Base-by-base conservation (phyloP, 2,329 filamentous ascomycete genomes). In the Didymella segeticola region DNA sequence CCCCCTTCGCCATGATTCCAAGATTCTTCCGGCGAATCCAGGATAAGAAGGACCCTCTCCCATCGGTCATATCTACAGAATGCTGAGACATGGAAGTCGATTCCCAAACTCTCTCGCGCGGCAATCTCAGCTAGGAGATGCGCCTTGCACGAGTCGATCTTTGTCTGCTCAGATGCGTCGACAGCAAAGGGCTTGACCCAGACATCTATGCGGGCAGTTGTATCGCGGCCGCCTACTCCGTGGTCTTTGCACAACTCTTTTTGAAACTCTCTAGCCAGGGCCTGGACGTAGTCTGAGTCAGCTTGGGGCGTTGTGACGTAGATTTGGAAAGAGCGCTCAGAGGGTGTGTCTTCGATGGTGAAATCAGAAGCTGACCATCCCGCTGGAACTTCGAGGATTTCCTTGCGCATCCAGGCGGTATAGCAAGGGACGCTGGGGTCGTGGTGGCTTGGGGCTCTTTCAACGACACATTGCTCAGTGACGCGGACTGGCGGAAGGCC, bases 321-420 rank as follows among this genome's bases (percentile, higher is more conserved):
- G 33, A 60, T 60, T 41, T 60, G 42, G 46, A 60, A 12, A 34
- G 53, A 57, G 25, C 42, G 42, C 37, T 53, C n/a, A 17, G 57
- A 33, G 36, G 33, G 49, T 47, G 38, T 19, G 31, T 51, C 17
- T 49, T 31, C 15, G 27, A 57, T 57, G 20, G 29, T 12, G 34
- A 54, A 60, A 31, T 57, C 47, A 11, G 47, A 53, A 37, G 53
- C 45, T 25, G 41, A 57, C 53, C 53, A 59, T 33, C 57, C 53
- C 22, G 27, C 20, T 19, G 48, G 47, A 33, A 56, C 43, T 41
- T 54, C n/a, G 9, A 51, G 20, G 20, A 56, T 53, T 14, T 56
- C 53, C 38, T 56, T 14, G 37, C 53, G 49, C 22, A 51, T 38
- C 53, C 57, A 59, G 42, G 53, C 57, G 27, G 49, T 53, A 54